Evolutionary conservation across 495 filamentous ascomycete species (phyloP).

Genomic region (Xylaria nigripes): DNA sequence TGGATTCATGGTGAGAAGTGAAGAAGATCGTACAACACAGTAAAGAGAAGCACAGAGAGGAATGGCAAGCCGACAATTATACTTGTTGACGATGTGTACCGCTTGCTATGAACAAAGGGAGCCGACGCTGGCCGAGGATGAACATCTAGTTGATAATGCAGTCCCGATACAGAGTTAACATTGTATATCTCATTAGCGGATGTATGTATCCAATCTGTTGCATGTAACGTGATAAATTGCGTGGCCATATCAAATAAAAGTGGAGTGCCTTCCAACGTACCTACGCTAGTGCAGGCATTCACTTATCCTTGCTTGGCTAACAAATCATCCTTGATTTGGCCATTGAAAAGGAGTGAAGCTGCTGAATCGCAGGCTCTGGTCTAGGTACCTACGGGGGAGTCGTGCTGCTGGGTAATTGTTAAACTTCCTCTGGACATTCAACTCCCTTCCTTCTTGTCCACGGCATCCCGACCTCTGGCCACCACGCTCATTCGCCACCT

Average conservation of each 20-base stretch:
- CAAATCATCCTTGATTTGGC: slow-evolving; percentile 3
- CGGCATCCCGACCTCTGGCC: slow-evolving; percentile 2
- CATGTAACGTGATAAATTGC: neutral
- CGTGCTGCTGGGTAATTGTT: neutral
- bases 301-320: slow-evolving; percentile 8
- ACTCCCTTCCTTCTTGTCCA: slow-evolving; percentile 2
- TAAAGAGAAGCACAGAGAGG: neutral
- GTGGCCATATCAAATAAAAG: neutral
- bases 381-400: neutral
- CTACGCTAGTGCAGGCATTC: neutral
- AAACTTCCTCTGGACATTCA: slow-evolving; percentile 2
- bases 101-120: slow-evolving; percentile 9
- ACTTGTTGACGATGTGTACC: neutral
- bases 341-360: slow-evolving; percentile 1
- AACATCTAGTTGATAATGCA: no score
- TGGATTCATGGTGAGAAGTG: slow-evolving; percentile 43
- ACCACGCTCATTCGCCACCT: slow-evolving; percentile 8
- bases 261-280: neutral
- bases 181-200: neutral
- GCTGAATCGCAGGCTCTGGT: slow-evolving; percentile 3
- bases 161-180: no score
- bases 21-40: neutral
- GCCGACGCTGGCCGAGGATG: slow-evolving; percentile 29
- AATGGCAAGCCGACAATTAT: neutral
- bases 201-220: neutral